A percentile compares a stretch with the other conserved stretches of the same genome.
These are phyloP conservation scores for Aureoboletus auriporus DNA, from an alignment of 768 basidiomycete species.

Conservation along the genomic window DNA sequence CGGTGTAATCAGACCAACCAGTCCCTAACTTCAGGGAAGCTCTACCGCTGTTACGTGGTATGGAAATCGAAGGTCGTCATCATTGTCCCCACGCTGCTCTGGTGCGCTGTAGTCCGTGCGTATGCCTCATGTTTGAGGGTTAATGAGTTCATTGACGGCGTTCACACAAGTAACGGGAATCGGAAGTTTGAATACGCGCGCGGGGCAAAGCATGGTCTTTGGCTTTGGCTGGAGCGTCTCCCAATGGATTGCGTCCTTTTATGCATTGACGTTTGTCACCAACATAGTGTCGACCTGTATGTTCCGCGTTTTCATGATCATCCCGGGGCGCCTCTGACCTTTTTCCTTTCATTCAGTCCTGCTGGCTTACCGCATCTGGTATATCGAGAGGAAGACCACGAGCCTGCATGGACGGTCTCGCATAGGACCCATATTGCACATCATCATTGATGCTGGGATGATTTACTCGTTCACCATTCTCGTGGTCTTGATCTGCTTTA, in stretches of 20 bases:
- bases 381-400: constrained; percentile 16
- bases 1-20: background rate
- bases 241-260: constrained; percentile 32
- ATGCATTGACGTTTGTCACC: constrained; percentile 26
- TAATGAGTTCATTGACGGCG: background rate
- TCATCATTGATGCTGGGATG: constrained; percentile 33
- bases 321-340: background rate
- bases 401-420: constrained; percentile 7
- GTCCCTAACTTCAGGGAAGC: background rate
- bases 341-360: constrained; percentile 11
- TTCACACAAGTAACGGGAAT: constrained; percentile 10
- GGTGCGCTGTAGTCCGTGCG: constrained; percentile 22
- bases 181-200: constrained; percentile 8
- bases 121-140: background rate
- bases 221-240: constrained; percentile 12
- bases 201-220: constrained; percentile 17
- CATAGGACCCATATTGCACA: constrained; percentile 12
- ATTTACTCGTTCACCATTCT: constrained; percentile 33
- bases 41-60: constrained; percentile 21
- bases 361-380: constrained; percentile 25
- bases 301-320: background rate
- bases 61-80: constrained; percentile 24
- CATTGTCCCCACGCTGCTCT: constrained; percentile 21
- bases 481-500: constrained; percentile 28
- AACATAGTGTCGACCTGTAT: constrained; percentile 28